Percentiles rank a stretch among this genome's conserved stretches.
Conservation (phyloP, 225 moss, liverwort and hornwort genomes). For the Rhytidiadelphus loreus region DNA sequence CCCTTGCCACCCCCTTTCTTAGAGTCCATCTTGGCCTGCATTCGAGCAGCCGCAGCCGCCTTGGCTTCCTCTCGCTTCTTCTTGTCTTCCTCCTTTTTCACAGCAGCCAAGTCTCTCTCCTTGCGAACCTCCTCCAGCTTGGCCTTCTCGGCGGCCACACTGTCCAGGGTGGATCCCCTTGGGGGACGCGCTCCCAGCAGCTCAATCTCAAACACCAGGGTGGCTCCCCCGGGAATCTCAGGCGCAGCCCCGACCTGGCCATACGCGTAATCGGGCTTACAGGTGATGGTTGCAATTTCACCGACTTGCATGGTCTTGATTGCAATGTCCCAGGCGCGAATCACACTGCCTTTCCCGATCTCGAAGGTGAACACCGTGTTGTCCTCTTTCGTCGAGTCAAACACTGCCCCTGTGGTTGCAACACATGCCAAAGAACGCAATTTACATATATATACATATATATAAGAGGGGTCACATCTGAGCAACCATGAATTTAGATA, state of each 20-base stretch:
- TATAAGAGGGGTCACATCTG: background rate
- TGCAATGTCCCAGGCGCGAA: slow-evolving; percentile 88
- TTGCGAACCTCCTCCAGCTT: slow-evolving; percentile 83
- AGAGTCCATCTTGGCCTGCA: slow-evolving; percentile 79
- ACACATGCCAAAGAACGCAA: background rate
- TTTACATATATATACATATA: too few relatives aligned
- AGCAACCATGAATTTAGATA: background rate
- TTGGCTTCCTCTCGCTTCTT: slow-evolving; percentile 91
- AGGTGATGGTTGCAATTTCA: slow-evolving; percentile 58
- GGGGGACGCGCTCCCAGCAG: slow-evolving; percentile 75
- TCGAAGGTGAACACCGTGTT: slow-evolving; percentile 86
- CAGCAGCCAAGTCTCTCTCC: slow-evolving; percentile 79
- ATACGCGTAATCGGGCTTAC: slow-evolving; percentile 75
- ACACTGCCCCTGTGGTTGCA: slow-evolving; percentile 37
- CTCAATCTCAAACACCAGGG: slow-evolving; percentile 74
- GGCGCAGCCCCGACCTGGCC: slow-evolving; percentile 72
- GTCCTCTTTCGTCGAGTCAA: slow-evolving; percentile 83
- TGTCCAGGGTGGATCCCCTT: slow-evolving; percentile 69
- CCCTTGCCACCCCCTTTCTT: slow-evolving; percentile 75
- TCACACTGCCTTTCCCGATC: slow-evolving; percentile 67
- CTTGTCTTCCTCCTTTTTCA: slow-evolving; percentile 88
- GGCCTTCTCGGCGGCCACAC: slow-evolving; percentile 77
- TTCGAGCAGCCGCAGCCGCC: slow-evolving; percentile 64
- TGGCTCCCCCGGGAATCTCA: slow-evolving; percentile 58
- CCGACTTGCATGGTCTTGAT: slow-evolving; percentile 94